Evolutionary conservation across 306 rosid genomes (phyloP), one percentile per base, ranked within the genome.

Genomic region (Begonia peltatifolia): DNA sequence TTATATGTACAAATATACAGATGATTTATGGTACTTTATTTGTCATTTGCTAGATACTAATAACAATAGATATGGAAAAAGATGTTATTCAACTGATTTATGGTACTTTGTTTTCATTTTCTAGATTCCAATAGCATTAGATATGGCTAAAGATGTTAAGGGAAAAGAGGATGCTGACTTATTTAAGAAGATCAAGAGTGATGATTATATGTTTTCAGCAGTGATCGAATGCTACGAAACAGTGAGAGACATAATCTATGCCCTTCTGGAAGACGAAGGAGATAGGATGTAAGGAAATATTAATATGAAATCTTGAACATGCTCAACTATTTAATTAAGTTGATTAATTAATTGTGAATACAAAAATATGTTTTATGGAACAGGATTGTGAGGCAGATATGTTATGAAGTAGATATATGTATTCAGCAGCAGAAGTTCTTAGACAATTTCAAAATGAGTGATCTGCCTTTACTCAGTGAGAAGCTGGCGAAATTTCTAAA

Each of bases 11-110:
- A 50, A 13, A 61, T 7, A 30, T 30, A 62, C 52, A 57, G 41
- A 49, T 9, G n/a, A 50, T 54, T 13, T 4, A 41, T 38, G 14
- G 4, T 54, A 14, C 53, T 14, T 60, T 61, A 9, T 57, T 71
- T 71, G 52, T 57, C 53, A 71, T 6, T 57, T 71, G 70, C 71
- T 66, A 85, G 97, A 90, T 90, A 76, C 97, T 95, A 4, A 85
- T 90, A 72, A 95, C 97, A 49, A 65, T 90, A 53, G 95, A 90
- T 80, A 85, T 90, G 95, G 97, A 90, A 41, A 90, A 90, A 69
- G 97, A 86, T 73, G 80, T 74, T 7, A 30, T 5, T 56, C 52
- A 60, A 30, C 42, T 8, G 12, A 50, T 54, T 13, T 4, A 41
- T 38, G 23, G 9, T 54, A 14, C 53, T 14, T 60, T 61, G 10